A percentile compares a stretch with the other conserved stretches of the same genome.
phyloP scores from a whole-genome alignment of 2,329 filamentous ascomycete genomes.

The Fusarium sp. region DNA sequence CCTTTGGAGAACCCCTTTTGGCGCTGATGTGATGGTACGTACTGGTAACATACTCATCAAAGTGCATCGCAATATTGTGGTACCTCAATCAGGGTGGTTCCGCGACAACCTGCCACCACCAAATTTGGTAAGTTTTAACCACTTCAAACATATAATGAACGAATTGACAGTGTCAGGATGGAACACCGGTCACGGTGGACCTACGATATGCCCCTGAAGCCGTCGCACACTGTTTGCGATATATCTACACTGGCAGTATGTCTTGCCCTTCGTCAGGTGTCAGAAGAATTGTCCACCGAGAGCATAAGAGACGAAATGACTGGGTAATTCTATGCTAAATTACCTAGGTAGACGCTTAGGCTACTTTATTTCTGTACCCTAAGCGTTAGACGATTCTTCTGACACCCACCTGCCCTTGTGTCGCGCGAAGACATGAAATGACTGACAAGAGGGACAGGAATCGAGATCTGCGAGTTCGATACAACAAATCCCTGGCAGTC shows the following conservation, averaged over 20 bases:
- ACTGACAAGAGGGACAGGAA: slow-evolving; percentile 35
- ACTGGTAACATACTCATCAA: slow-evolving; percentile 40
- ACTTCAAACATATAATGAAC: not conserved
- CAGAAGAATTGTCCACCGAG: too few species aligned
- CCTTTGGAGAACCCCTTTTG: slow-evolving; percentile 49
- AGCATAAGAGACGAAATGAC: too few species aligned
- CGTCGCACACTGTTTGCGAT: slow-evolving; percentile 49
- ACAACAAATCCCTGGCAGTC: slow-evolving; percentile 40
- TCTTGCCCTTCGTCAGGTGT: not conserved
- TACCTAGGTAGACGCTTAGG: too few species aligned
- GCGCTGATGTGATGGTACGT: slow-evolving; percentile 49
- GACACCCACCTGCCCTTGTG: not conserved
- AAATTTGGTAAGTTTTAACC: slow-evolving; percentile 38
- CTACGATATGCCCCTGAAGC: slow-evolving; percentile 43
- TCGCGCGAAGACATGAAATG: not conserved
- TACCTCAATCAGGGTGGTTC: slow-evolving; percentile 50
- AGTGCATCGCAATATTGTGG: slow-evolving; percentile 52
- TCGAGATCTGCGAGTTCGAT: slow-evolving; percentile 47
- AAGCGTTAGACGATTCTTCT: too few species aligned
- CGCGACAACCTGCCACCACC: slow-evolving; percentile 48
- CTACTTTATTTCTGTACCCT: too few species aligned
- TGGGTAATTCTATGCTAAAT: too few species aligned
- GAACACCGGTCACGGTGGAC: slow-evolving; percentile 42
- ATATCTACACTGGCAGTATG: slow-evolving; percentile 52
- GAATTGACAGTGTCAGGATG: slow-evolving; percentile 43